These are phyloP conservation scores for Malassezia restricta DNA, from an alignment of 1,284 basidiomycete species.

Conservation along the genomic window DNA sequence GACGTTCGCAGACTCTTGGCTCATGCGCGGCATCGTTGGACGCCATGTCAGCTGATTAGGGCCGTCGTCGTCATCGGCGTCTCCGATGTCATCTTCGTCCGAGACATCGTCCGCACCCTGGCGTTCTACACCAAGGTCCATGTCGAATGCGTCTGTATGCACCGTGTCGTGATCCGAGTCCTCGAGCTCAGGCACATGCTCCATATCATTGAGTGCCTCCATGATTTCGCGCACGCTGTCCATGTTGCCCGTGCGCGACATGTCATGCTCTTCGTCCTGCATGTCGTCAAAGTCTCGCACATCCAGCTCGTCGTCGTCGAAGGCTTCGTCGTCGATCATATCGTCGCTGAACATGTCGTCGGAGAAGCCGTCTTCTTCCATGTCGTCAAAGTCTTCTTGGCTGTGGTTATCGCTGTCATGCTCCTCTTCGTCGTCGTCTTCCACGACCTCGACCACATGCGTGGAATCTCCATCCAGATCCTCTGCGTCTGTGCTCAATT, in stretches of 20 bases:
- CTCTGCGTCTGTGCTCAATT: slow-evolving; percentile 48
- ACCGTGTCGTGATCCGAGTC: slow-evolving; percentile 17
- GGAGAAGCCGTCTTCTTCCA: slow-evolving; percentile 7
- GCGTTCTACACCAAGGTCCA: no score
- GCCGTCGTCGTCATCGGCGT: slow-evolving; percentile 19
- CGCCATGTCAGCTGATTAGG: not conserved
- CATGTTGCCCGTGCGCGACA: slow-evolving; percentile 40
- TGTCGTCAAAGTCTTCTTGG: slow-evolving; percentile 21
- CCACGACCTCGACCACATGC: slow-evolving; percentile 47
- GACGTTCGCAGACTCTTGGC: not conserved
- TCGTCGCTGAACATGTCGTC: slow-evolving; percentile 32
- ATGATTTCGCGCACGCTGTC: slow-evolving; percentile 17
- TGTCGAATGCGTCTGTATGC: not conserved
- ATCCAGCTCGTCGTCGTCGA: slow-evolving; percentile 17
- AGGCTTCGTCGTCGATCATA: slow-evolving; percentile 55
- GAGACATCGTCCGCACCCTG: not conserved
- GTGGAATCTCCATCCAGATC: slow-evolving; percentile 43
- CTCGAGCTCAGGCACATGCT: slow-evolving; percentile 12
- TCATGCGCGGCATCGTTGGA: not conserved
- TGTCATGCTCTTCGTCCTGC: slow-evolving; percentile 47
- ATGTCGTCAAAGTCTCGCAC: slow-evolving; percentile 54
- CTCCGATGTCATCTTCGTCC: slow-evolving; percentile 23
- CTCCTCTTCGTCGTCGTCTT: slow-evolving; percentile 26
- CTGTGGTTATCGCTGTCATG: slow-evolving; percentile 11
- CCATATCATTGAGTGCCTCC: slow-evolving; percentile 12